Evolutionary conservation across 2,329 filamentous ascomycete species (phyloP).

Genomic region (Thielaviopsis populi): DNA sequence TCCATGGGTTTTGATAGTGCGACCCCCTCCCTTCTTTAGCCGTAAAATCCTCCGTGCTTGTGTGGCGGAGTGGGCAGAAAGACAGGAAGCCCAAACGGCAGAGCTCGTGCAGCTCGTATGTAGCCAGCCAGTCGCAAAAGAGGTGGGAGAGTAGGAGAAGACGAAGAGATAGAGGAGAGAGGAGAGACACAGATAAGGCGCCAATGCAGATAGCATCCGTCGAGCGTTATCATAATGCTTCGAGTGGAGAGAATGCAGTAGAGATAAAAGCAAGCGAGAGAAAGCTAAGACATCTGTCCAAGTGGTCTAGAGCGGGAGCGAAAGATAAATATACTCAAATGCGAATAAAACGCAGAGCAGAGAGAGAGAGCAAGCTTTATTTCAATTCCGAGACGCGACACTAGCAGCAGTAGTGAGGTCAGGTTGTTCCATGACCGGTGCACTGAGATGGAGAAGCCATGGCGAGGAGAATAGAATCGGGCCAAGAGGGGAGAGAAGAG

Average conservation of each 20-base stretch:
- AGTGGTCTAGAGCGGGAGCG: background rate
- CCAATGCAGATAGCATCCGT: background rate
- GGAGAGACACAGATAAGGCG: background rate
- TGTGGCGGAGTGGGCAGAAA: slow-evolving; percentile 4
- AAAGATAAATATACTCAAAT: background rate
- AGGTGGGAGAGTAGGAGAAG: background rate
- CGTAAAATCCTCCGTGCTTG: slow-evolving; percentile 4
- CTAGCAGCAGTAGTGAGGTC: background rate
- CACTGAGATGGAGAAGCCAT: background rate
- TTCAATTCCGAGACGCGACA: background rate
- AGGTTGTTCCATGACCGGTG: background rate
- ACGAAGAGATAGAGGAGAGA: background rate
- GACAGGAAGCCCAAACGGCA: slow-evolving; percentile 2
- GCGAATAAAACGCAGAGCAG: background rate
- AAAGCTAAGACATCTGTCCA: background rate
- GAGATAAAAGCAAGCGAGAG: background rate
- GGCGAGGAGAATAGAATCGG: background rate
- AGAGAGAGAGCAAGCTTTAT: too few relatives aligned
- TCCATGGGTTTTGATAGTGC: background rate
- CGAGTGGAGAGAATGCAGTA: background rate
- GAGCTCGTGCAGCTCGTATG: slow-evolving; percentile 5
- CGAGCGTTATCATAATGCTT: background rate
- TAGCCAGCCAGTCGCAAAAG: background rate
- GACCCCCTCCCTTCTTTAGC: background rate
- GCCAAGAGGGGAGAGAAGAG: background rate